Evolutionary conservation across 208 protist species (phyloP), one percentile per base, ranked within the genome.

Genomic region (Phytomonas sp.): DNA sequence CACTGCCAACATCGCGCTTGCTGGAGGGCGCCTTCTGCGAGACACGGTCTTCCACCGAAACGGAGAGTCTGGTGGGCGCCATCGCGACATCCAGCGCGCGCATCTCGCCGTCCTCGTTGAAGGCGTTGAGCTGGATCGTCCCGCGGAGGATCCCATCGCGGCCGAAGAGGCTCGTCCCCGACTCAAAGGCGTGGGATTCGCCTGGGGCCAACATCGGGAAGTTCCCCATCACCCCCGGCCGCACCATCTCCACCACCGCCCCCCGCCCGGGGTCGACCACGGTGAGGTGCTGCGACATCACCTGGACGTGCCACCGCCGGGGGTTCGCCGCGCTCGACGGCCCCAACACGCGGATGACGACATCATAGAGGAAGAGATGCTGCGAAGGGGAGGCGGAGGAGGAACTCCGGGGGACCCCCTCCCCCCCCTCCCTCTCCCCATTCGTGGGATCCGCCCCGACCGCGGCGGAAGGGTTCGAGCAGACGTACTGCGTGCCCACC

Each of bases 51-150:
- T 51, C 75, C 67, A 75, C 71, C 75, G 71, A 66, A 28, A 77
- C 70, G 36, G 77, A 74, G 23, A 95, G 72, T 28, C 83, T 76
- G 33, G 86, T 92, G 6, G 91, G 91, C 33, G 81, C 76, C 31
- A 96, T 82, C 0, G 77, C 76, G 1, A 91, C 78, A 61, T 96
- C 91, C 4, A 96, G 77, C 65, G 75, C 78, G 29, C 84, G 77
- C 63, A 85, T 78, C 70, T 88, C 79, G 1, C 87, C 88, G 4
- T 77, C 75, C 40, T 90, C 84, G 69, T 92, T 87, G 70, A 89
- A 91, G 20, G 78, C 75, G 56, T 90, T 89, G 30, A 97, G 65
- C 71, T 97, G 92, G 62, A 97, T 84, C 0, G 89, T 93, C 7
- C 92, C 92, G 53, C 87, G 85, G 34, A 97, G 68, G 3, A 97